Base-by-base conservation (phyloP, 192 early-diverging fungal species). In the Podila horticola region DNA sequence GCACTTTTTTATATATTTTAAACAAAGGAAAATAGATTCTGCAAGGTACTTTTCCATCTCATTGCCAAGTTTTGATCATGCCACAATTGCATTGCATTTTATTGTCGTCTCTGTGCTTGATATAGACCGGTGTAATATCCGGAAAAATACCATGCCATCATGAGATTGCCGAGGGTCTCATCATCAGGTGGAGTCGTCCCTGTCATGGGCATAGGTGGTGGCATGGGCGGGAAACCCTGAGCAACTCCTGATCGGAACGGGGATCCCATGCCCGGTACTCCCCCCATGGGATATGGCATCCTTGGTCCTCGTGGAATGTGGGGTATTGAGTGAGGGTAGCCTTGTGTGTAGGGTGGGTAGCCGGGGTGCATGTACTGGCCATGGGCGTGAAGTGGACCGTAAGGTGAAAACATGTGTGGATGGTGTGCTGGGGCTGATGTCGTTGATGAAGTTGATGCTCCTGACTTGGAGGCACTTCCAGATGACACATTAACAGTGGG, bases 41-140 rank as follows among this genome's bases (percentile, higher is more conserved):
- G 41, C 41, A 45, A 45, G 41, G 41, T 17, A 55, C 24, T 55
- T 24, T 55, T 9, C 51, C 52, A 55, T 55, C 52, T 26, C 22
- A 0, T 55, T 55, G 10, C 19, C 5, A 55, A 55, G 52, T 55
- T 36, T 10, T 26, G 22, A 24, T 55, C 52, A 55, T 55, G n/a
- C 52, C 52, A 55, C 20, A 55, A n/a, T 55, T 55, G 24, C 52
- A 55, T 55, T 12, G 22, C 17, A 2, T 1, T 55, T 45, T 45
- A 55, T 11, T 55, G 24, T 6, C 52, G 52, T 51, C 51, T 48
- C 45, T 71, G 63, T 17, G 75, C 91, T 74, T 92, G 91, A 74
- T 93, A 92, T 49, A 87, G 86, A 36, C 91, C 92, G 51, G 91
- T 90, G 67, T 94, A 94, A 71, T 92, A 94, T 20, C 92, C 92